Evolutionary conservation across 2,329 filamentous ascomycete species (phyloP), one percentile per base, ranked within the genome.

Genomic region (Coniosporium tulheliwenetii): DNA sequence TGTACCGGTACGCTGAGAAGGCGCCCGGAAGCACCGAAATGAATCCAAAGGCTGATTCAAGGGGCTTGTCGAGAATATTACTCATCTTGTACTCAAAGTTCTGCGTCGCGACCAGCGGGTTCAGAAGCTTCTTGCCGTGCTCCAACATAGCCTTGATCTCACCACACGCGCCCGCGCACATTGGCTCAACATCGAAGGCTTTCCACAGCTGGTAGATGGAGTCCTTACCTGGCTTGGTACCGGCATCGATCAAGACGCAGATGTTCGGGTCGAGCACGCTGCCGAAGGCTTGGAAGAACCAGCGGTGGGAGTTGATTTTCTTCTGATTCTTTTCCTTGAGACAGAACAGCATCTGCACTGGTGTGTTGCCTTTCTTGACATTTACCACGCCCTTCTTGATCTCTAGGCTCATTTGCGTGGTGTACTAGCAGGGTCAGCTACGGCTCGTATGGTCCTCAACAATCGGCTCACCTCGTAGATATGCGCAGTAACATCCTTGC

Each of bases 41-140:
- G 65, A 96, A 98, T 37, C 91, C 91, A 60, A 98, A 98, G 0
- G 89, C 85, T 3, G 89, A 96, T 59, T 98, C 91, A 34, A 98
- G 68, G 2, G 91, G 91, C 65, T 98, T 98, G 61, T 98, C 91
- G 36, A 98, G 73, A 56, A 98, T 98, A 56, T 98, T 98, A 60
- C 85, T 94, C 82, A 98, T 94, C 72, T 98, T 98, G 73, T 98
- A 98, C 66, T 98, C 91, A 52, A 98, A 98, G 57, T 98, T 98
- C 55, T 98, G 91, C 1, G 87, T 87, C 2, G 91, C 91, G 15
- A 98, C 84, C 4, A 98, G 73, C 0, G 91, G 91, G 54, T 96
- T 98, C 49, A 95, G 59, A 31, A 98, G 73, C 52, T 93, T 86
- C 61, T 83, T 89, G 47, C 89, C 87, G 43, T 76, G 77, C 19